Evolutionary conservation across 108 stramenopile species (phyloP), one percentile per base, ranked within the genome.

Genomic region (Fragilariopsis cylindrus): DNA sequence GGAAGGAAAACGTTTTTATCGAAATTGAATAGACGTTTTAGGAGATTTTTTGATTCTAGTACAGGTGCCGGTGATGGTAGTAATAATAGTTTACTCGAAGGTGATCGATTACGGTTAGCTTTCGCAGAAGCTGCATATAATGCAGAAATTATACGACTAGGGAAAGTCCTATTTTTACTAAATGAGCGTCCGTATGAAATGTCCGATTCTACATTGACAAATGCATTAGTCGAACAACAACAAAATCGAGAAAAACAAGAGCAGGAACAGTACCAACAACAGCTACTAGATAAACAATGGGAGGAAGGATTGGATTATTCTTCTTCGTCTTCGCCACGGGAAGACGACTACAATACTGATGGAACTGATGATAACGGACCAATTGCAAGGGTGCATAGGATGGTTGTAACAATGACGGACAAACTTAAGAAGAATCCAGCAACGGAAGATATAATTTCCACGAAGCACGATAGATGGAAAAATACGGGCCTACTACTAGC

Each of bases 71-170:
- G 58, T 3, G 9, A 30, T 40, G 40, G 41, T 3, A 11, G 41
- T 9, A 30, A 60, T 41, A 63, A 63, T 40, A 63, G 62, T 44
- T 15, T 63, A 11, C 62, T 75, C 19, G 83, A 82, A 49, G 74
- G 80, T 12, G 79, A 87, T 53, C 83, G 83, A 2, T 13, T 80
- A 44, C 67, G 80, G 7, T 57, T 88, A 5, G 67, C 83, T 48
- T 81, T 82, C 56, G 85, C 82, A 3, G 82, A 80, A 15, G 88
- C 88, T 5, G 84, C 92, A 9, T 91, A 79, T 57, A 75, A 87
- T 56, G 39, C 75, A 19, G 92, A 93, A 74, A 46, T 87, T 43
- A 52, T 71, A 4, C 82, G 90, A 49, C 73, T 93, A 16, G 92
- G 92, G 48, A 67, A 49, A 7, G 73, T 90, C n/a, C 60, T 82